Percentiles rank a stretch among this genome's conserved stretches.
Conservation (phyloP, 768 basidiomycete species). For the Tubosaeta sp. region DNA sequence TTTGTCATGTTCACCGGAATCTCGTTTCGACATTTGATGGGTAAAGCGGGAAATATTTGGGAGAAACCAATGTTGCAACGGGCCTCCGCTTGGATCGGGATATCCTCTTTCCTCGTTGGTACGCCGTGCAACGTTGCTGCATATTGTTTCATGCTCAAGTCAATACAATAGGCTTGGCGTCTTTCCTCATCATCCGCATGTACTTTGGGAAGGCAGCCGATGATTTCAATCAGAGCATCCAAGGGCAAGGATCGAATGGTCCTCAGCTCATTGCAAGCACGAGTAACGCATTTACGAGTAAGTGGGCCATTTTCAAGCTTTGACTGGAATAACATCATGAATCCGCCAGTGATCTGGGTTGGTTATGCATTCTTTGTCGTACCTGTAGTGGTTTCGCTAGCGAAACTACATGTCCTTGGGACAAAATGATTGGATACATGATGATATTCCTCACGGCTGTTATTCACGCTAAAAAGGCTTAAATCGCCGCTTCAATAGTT, state of each 20-base stretch:
- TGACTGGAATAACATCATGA: constrained; percentile 1
- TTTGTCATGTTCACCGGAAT: constrained; percentile 62
- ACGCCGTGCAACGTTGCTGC: constrained; percentile 5
- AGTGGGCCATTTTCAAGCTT: constrained; percentile 24
- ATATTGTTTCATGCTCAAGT: background rate
- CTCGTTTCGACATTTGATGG: constrained; percentile 63
- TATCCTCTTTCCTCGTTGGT: constrained; percentile 76
- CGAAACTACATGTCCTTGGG: constrained; percentile 61
- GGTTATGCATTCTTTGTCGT: constrained; percentile 72
- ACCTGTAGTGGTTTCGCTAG: constrained; percentile 62
- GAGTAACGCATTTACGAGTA: constrained; percentile 76
- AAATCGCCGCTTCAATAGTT: constrained; percentile 20
- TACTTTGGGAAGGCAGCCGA: constrained; percentile 77
- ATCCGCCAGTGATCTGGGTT: constrained; percentile 65
- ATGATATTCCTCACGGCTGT: too few relatives aligned
- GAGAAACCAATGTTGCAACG: constrained; percentile 58
- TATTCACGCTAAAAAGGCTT: background rate
- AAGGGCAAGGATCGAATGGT: constrained; percentile 46
- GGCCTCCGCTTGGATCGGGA: constrained; percentile 67
- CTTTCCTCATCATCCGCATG: constrained; percentile 71
- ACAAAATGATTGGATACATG: constrained; percentile 31
- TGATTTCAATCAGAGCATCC: constrained; percentile 68
- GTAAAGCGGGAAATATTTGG: constrained; percentile 43
- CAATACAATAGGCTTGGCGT: constrained; percentile 48
- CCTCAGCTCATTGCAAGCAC: constrained; percentile 57